phyloP scores from a whole-genome alignment of 2,329 filamentous ascomycete species.

The Bipolaris cookei region DNA sequence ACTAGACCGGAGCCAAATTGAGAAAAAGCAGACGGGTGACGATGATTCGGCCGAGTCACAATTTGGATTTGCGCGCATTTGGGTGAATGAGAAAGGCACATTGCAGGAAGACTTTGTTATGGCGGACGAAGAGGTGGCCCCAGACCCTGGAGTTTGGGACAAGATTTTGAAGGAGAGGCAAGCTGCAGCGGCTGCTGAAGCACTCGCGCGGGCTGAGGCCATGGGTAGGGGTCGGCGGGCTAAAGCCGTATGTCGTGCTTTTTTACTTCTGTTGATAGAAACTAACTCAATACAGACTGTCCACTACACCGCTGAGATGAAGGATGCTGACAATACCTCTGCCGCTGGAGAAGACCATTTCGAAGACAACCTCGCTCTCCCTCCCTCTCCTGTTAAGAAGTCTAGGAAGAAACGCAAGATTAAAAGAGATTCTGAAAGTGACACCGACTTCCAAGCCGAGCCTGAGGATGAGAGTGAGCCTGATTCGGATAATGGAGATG shows the following conservation, averaged over 20 bases:
- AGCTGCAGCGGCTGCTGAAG: constrained; percentile 74
- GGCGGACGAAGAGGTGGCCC: constrained; percentile 59
- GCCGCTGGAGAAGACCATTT: constrained; percentile 24
- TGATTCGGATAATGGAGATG: constrained; percentile 14
- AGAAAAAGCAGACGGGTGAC: constrained; percentile 70
- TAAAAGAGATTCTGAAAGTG: constrained; percentile 50
- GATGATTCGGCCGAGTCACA: constrained; percentile 75
- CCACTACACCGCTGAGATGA: constrained; percentile 55
- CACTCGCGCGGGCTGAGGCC: constrained; percentile 69
- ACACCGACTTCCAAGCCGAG: constrained; percentile 58
- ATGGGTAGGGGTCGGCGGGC: constrained; percentile 85
- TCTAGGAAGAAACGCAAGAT: constrained; percentile 33
- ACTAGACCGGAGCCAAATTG: constrained; percentile 82
- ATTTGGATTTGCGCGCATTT: constrained; percentile 89
- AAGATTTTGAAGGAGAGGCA: constrained; percentile 85
- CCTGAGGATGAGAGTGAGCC: constrained; percentile 36
- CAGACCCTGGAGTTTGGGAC: constrained; percentile 82
- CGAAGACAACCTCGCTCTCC: constrained; percentile 24
- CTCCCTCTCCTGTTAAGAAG: constrained; percentile 42
- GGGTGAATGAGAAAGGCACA: constrained; percentile 79
- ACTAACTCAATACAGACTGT: constrained; percentile 44
- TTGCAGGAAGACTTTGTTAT: constrained; percentile 69
- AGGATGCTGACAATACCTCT: constrained; percentile 20
- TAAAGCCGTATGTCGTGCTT: constrained; percentile 58
- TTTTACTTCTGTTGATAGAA: neutral